A percentile compares a stretch with the other conserved stretches of the same genome.
Conservation (phyloP, 2,329 filamentous ascomycete genomes). For the Blastomyces emzantsi region DNA sequence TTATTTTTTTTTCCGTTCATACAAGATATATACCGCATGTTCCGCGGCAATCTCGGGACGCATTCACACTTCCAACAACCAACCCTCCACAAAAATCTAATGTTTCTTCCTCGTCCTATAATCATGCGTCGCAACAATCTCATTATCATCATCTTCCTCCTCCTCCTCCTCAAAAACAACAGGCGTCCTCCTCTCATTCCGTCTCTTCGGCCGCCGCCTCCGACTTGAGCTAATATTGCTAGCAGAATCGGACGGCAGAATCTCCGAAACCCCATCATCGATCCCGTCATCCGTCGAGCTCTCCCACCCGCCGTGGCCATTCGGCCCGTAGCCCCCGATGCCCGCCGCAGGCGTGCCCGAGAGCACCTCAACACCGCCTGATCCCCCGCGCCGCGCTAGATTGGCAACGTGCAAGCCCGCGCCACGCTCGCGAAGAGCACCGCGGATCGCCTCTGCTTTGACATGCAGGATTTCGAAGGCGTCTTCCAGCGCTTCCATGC, state of each 20-base stretch:
- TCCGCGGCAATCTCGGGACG: neutral
- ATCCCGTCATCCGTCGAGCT: constrained; percentile 37
- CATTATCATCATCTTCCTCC: constrained; percentile 34
- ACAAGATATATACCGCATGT: no score
- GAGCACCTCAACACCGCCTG: constrained; percentile 8
- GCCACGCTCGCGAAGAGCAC: constrained; percentile 68
- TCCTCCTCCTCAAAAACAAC: constrained; percentile 42
- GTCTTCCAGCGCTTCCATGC: constrained; percentile 91
- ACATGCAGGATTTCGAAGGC: constrained; percentile 87
- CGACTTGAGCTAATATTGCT: constrained; percentile 41
- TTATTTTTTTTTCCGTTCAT: neutral
- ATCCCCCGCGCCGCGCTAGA: constrained; percentile 34
- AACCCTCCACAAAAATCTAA: neutral
- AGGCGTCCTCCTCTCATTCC: constrained; percentile 42
- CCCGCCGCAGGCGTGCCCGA: constrained; percentile 6
- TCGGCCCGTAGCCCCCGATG: neutral
- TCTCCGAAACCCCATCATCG: constrained; percentile 36
- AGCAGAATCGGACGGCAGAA: constrained; percentile 42
- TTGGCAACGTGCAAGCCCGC: constrained; percentile 57
- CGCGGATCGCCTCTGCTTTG: constrained; percentile 71
- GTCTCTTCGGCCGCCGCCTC: constrained; percentile 37
- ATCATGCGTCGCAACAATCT: neutral
- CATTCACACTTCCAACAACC: neutral
- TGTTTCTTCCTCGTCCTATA: constrained; percentile 21
- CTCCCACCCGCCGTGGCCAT: constrained; percentile 26